These are phyloP conservation scores for Salvia sclarea DNA, from an alignment of 305 asterid species.

Conservation along the genomic window DNA sequence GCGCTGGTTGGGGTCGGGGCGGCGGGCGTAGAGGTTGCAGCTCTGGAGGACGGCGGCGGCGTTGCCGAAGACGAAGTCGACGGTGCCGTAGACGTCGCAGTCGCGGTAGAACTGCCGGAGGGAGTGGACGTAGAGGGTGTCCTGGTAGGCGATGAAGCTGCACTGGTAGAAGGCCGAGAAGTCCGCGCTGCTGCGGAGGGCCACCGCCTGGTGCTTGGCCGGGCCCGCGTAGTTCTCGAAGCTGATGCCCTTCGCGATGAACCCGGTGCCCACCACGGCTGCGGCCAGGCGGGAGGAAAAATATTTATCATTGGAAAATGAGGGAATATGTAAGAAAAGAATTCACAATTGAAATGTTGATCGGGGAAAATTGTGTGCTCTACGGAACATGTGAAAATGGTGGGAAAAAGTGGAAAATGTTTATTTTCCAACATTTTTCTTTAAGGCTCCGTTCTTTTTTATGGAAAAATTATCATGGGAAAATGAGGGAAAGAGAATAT, in stretches of 20 bases:
- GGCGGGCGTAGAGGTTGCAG: slow-evolving; percentile 81
- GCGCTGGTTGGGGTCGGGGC: slow-evolving; percentile 57
- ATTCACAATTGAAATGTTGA: too few species aligned
- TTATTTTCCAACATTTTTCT: too few species aligned
- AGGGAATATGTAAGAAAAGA: too few species aligned
- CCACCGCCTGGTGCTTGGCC: slow-evolving; percentile 90
- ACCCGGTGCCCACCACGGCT: slow-evolving; percentile 83
- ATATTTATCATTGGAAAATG: too few species aligned
- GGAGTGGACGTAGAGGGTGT: slow-evolving; percentile 89
- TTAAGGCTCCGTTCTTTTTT: too few species aligned
- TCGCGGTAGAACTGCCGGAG: slow-evolving; percentile 88
- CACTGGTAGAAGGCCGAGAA: slow-evolving; percentile 76
- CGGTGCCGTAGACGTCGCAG: slow-evolving; percentile 86
- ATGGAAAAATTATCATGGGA: too few species aligned
- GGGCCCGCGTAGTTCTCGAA: slow-evolving; percentile 95
- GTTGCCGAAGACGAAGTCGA: slow-evolving; percentile 92
- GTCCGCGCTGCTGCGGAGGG: slow-evolving; percentile 82
- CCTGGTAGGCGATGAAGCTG: slow-evolving; percentile 89
- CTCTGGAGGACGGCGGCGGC: slow-evolving; percentile 85
- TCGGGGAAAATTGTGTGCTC: too few species aligned
- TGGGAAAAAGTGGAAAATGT: too few species aligned
- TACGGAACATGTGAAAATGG: too few species aligned
- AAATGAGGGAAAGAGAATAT: too few species aligned
- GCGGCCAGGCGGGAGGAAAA: too few species aligned
- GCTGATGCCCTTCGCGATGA: slow-evolving; percentile 76